Percentiles rank a stretch among this genome's conserved stretches.
Conservation (phyloP, 495 filamentous ascomycete genomes). For the Aspergillus biplanus region DNA sequence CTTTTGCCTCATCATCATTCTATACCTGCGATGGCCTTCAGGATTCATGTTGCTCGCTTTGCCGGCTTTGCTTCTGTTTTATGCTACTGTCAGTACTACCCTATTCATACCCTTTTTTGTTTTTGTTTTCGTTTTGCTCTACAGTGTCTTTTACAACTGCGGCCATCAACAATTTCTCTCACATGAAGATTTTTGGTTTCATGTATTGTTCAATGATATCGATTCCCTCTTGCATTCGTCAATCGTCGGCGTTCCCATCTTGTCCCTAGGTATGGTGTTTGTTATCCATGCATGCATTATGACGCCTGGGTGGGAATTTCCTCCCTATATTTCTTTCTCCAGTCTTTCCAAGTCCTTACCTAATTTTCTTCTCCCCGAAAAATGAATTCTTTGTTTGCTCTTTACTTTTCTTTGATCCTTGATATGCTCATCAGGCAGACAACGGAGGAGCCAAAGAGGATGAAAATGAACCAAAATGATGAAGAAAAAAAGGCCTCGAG, state of each 20-base stretch:
- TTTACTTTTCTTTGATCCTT: neutral
- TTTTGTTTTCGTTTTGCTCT: conserved; percentile 9
- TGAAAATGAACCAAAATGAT: neutral
- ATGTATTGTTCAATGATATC: conserved; percentile 23
- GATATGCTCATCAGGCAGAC: neutral
- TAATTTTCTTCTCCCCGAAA: conserved; percentile 8
- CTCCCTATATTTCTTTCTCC: conserved; percentile 5
- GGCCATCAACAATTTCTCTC: conserved; percentile 7
- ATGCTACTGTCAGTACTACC: conserved; percentile 21
- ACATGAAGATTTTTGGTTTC: conserved; percentile 15
- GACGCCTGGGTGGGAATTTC: neutral
- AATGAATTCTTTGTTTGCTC: conserved; percentile 9
- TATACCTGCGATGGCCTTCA: conserved; percentile 26
- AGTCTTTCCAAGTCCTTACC: conserved; percentile 1
- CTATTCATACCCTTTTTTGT: conserved; percentile 26
- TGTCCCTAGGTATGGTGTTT: conserved; percentile 10
- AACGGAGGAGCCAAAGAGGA: neutral
- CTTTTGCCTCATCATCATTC: conserved; percentile 32
- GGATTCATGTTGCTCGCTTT: conserved; percentile 32
- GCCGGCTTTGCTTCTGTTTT: conserved; percentile 15
- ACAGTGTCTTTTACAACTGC: conserved; percentile 7
- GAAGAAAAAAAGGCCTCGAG: conserved; percentile 3
- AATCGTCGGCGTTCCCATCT: conserved; percentile 15
- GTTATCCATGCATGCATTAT: neutral
- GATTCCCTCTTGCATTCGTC: conserved; percentile 16